phyloP scores from a whole-genome alignment of 371 early-diverging fungal species.

The Apophysomyces variabilis region DNA sequence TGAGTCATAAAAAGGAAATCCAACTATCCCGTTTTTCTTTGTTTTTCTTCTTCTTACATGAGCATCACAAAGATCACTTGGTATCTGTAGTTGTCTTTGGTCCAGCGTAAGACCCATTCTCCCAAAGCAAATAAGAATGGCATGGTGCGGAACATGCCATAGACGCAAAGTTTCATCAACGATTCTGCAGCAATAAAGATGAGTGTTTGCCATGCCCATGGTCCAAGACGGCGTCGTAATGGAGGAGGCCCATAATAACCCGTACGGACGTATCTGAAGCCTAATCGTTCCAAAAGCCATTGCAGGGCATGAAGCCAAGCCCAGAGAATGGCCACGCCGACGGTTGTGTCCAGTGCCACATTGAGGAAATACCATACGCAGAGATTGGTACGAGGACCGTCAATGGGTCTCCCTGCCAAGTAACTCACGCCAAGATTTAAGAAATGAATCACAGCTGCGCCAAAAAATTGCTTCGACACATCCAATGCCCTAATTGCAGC shows the following conservation, averaged over 20 bases:
- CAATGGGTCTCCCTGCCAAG: slow-evolving; percentile 42
- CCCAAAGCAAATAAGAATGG: slow-evolving; percentile 39
- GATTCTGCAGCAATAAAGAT: slow-evolving; percentile 37
- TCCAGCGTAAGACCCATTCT: slow-evolving; percentile 36
- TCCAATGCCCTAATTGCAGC: slow-evolving; percentile 55
- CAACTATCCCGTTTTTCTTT: no score
- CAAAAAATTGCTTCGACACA: slow-evolving; percentile 67
- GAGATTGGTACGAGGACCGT: slow-evolving; percentile 49
- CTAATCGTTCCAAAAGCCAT: slow-evolving; percentile 17
- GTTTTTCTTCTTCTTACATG: slow-evolving; percentile 10
- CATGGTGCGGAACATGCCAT: slow-evolving; percentile 28
- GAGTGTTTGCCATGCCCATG: slow-evolving; percentile 34
- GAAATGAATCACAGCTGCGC: slow-evolving; percentile 62
- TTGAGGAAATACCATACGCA: slow-evolving; percentile 72
- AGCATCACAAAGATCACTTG: slow-evolving; percentile 47
- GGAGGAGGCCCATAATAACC: slow-evolving; percentile 36
- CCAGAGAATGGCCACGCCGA: slow-evolving; percentile 65
- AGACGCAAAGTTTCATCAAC: slow-evolving; percentile 43
- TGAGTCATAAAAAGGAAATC: no score
- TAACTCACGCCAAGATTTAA: slow-evolving; percentile 61
- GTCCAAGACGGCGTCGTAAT: slow-evolving; percentile 16
- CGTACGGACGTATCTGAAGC: slow-evolving; percentile 17
- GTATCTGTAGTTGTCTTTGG: slow-evolving; percentile 24
- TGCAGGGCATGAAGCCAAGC: slow-evolving; percentile 34
- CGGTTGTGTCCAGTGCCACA: slow-evolving; percentile 64